Conservation (phyloP, 2,329 filamentous ascomycete genomes). For the Ambrosiella beaveri region DNA sequence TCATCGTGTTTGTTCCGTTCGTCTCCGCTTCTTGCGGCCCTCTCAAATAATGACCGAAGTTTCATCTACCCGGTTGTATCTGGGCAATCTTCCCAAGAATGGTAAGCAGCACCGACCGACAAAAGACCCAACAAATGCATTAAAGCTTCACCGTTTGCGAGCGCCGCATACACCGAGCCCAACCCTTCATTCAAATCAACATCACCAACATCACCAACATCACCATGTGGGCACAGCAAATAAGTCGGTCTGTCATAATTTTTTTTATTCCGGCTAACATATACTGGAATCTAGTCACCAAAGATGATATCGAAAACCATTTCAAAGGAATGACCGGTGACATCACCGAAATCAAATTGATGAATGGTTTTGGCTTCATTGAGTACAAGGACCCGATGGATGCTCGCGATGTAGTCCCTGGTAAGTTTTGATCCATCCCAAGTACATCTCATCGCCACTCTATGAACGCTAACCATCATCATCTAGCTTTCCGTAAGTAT, state of each 20-base stretch:
- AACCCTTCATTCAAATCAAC: background rate
- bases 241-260: background rate
- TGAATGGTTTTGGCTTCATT: constrained; percentile 99
- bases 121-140: background rate
- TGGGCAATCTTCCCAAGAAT: constrained; percentile 93
- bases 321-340: constrained; percentile 95
- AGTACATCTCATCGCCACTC: background rate
- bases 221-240: background rate
- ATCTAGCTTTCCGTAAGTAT: constrained; percentile 44
- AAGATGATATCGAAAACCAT: constrained; percentile 88
- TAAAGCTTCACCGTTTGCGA: background rate
- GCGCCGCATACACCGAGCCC: background rate
- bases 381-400: constrained; percentile 99
- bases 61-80: constrained; percentile 84
- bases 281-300: constrained; percentile 50
- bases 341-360: constrained; percentile 97
- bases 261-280: background rate
- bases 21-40: constrained; percentile 11
- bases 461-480: background rate
- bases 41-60: constrained; percentile 59
- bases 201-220: constrained; percentile 7
- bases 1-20: constrained; percentile 12
- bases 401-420: constrained; percentile 92
- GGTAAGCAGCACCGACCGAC: constrained; percentile 38
- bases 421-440: constrained; percentile 35